Evolutionary conservation across 805 yeast species (phyloP).

Genomic region (Metschnikowia colocasiae): DNA sequence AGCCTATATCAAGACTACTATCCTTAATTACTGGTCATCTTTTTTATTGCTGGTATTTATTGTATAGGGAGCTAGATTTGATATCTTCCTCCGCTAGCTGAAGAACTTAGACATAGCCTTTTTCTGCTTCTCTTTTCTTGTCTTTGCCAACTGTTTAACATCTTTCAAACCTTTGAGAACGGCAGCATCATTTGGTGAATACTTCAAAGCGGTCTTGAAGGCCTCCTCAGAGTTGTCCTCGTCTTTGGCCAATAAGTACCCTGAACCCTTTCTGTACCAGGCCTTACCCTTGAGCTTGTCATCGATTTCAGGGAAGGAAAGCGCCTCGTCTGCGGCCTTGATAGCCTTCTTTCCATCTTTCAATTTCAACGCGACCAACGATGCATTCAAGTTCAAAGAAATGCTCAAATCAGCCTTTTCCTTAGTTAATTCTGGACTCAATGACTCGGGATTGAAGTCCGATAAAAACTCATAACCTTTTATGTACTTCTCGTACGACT

Average conservation of each 20-base stretch:
- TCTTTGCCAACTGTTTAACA: conserved; percentile 49
- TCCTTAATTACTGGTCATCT: too few relatives aligned
- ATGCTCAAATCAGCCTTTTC: conserved; percentile 53
- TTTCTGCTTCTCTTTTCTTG: conserved; percentile 63
- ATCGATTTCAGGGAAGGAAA: conserved; percentile 56
- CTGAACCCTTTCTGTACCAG: conserved; percentile 78
- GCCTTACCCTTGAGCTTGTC: conserved; percentile 81
- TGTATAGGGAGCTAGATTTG: not conserved
- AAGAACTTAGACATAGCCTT: conserved; percentile 74
- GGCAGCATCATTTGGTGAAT: conserved; percentile 70
- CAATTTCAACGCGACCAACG: conserved; percentile 68
- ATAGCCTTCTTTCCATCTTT: conserved; percentile 53
- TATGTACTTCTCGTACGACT: conserved; percentile 63
- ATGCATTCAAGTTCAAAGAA: conserved; percentile 66
- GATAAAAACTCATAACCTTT: conserved; percentile 69
- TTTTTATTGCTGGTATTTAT: too few relatives aligned
- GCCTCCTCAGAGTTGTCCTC: conserved; percentile 67
- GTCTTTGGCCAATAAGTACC: conserved; percentile 58
- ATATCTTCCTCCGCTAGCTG: not conserved
- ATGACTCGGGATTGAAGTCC: conserved; percentile 71
- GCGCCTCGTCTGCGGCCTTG: conserved; percentile 60
- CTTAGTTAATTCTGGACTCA: conserved; percentile 51
- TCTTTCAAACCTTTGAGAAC: conserved; percentile 61
- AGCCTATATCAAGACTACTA: too few relatives aligned
- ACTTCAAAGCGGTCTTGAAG: conserved; percentile 59